Conservation (phyloP, 164 flowering plant genomes). For the Dillenia suffruticosa region DNA sequence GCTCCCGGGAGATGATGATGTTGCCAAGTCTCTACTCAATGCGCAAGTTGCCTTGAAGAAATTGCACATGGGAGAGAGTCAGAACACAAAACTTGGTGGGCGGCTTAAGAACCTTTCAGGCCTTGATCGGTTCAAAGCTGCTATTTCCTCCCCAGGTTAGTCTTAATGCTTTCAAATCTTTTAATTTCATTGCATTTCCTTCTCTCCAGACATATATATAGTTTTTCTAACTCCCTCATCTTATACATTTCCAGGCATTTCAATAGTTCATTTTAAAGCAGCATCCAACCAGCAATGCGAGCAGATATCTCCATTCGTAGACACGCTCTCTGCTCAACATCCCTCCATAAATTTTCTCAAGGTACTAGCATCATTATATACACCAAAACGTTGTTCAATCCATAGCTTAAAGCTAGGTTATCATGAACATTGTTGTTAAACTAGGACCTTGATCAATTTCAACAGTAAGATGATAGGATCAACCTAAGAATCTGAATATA, state of each 20-base stretch:
- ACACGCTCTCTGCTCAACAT: slow-evolving; percentile 49
- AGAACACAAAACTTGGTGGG: slow-evolving; percentile 80
- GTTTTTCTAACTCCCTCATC: not conserved
- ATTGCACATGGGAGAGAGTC: slow-evolving; percentile 76
- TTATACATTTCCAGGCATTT: slow-evolving; percentile 39
- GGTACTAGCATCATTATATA: slow-evolving; percentile 28
- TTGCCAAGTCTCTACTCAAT: slow-evolving; percentile 72
- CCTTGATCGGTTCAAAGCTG: slow-evolving; percentile 67
- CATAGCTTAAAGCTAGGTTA: no score
- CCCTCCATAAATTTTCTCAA: slow-evolving; percentile 76
- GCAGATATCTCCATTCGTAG: slow-evolving; percentile 59
- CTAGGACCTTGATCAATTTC: no score
- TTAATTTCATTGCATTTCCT: not conserved
- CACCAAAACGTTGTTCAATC: no score
- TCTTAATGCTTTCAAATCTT: not conserved
- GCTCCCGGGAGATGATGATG: slow-evolving; percentile 68
- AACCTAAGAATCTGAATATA: no score
- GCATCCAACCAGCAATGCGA: slow-evolving; percentile 43
- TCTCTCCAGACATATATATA: not conserved
- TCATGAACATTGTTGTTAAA: no score
- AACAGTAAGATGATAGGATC: no score
- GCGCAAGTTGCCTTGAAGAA: slow-evolving; percentile 82
- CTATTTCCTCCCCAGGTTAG: slow-evolving; percentile 66
- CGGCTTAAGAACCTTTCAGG: slow-evolving; percentile 71
- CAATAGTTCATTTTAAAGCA: slow-evolving; percentile 61